Evolutionary conservation across 225 moss, liverwort and hornwort species (phyloP).

Genomic region (Marchantia paleacea): DNA sequence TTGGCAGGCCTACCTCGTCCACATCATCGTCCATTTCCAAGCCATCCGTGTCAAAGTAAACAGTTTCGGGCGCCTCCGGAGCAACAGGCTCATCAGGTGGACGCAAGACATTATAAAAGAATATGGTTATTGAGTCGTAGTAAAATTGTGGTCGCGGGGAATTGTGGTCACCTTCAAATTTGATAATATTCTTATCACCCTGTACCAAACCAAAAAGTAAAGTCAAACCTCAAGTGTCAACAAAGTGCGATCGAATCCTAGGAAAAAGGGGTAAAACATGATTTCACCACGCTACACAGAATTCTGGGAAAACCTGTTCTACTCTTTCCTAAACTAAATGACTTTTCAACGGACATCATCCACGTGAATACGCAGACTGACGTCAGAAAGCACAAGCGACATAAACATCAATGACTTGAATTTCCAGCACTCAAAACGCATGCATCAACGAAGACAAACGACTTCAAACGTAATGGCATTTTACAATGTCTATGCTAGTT

Average conservation of each 20-base stretch:
- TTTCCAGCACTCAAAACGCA: no score
- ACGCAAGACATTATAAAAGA: slow-evolving; percentile 88
- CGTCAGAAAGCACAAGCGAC: no score
- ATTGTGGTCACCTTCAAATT: slow-evolving; percentile 98
- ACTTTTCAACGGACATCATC: no score
- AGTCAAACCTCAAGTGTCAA: neutral
- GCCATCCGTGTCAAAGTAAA: slow-evolving; percentile 65
- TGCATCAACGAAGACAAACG: no score
- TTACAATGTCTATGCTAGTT: no score
- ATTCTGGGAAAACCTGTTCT: neutral
- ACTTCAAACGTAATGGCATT: no score
- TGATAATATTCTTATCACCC: slow-evolving; percentile 99
- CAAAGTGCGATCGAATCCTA: neutral
- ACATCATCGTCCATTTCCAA: slow-evolving; percentile 71
- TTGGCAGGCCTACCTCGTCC: slow-evolving; percentile 57
- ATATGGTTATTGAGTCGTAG: slow-evolving; percentile 96
- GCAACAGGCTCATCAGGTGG: slow-evolving; percentile 83
- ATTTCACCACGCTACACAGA: neutral
- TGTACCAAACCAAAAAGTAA: slow-evolving; percentile 27
- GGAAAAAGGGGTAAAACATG: neutral
- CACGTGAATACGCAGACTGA: no score
- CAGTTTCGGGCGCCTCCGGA: slow-evolving; percentile 56
- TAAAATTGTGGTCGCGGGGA: slow-evolving; percentile 96
- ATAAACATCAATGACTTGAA: no score
- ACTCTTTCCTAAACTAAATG: neutral